Conservation (phyloP, 2,329 filamentous ascomycete genomes). For the Botrytis fabae region DNA sequence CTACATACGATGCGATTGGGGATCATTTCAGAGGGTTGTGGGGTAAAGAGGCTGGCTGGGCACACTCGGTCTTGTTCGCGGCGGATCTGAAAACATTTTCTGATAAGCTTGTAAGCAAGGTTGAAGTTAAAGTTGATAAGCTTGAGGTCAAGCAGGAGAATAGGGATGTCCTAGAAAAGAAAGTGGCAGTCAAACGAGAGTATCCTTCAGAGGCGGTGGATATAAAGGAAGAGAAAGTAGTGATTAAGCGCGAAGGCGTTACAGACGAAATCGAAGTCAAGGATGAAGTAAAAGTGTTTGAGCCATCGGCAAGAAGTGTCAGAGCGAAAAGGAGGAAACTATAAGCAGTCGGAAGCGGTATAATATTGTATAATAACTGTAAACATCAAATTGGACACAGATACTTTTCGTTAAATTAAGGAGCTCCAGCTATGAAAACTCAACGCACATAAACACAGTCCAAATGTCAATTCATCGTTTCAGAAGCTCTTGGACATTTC, state of each 20-base stretch:
- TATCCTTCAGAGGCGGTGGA: conserved; percentile 29
- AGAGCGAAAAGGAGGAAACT: conserved; percentile 36
- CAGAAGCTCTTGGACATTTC: neutral
- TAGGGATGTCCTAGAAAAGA: conserved; percentile 30
- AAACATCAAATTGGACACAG: neutral
- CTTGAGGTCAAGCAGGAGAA: conserved; percentile 41
- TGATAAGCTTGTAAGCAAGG: conserved; percentile 52
- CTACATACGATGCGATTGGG: conserved; percentile 84
- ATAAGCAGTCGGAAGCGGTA: conserved; percentile 8
- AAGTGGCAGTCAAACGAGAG: conserved; percentile 33
- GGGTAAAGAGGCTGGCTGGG: conserved; percentile 95
- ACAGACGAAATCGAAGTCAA: conserved; percentile 18
- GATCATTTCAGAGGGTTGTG: conserved; percentile 87
- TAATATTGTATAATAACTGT: conserved; percentile 9
- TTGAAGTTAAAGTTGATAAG: conserved; percentile 50
- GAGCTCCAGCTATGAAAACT: neutral
- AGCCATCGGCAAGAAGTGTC: conserved; percentile 33
- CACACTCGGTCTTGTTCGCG: conserved; percentile 94
- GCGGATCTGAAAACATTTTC: conserved; percentile 87
- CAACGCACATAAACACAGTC: neutral
- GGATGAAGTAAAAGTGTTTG: conserved; percentile 29
- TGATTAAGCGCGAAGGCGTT: conserved; percentile 5
- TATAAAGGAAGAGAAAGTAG: conserved; percentile 14
- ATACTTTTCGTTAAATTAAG: neutral
- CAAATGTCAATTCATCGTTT: neutral